phyloP scores from a whole-genome alignment of 768 basidiomycete species.

The Russula olivacea region DNA sequence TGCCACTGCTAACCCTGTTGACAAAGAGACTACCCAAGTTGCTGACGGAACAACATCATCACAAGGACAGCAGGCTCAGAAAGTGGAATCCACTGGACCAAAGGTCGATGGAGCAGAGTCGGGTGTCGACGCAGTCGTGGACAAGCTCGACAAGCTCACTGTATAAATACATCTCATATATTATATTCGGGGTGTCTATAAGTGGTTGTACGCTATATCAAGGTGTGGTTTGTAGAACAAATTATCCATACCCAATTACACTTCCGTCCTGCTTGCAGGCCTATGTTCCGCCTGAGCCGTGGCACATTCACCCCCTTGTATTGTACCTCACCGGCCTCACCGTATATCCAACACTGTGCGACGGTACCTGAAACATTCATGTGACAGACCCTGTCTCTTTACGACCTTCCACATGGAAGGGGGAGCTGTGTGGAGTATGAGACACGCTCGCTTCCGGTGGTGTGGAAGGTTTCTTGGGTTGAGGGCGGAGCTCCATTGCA shows the following conservation, averaged over 20 bases:
- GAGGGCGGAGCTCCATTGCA: conserved; percentile 56
- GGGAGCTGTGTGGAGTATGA: conserved; percentile 2
- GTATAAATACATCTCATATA: conserved; percentile 30
- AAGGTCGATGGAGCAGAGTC: conserved; percentile 19
- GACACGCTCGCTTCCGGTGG: conserved; percentile 25
- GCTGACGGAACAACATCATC: neutral
- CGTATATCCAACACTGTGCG: neutral
- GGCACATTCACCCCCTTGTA: neutral
- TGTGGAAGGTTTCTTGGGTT: conserved; percentile 36
- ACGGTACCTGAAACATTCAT: conserved; percentile 6
- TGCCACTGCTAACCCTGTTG: conserved; percentile 20
- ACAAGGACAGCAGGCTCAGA: conserved; percentile 26
- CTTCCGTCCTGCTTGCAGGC: neutral
- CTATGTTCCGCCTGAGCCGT: neutral
- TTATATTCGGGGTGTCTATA: conserved; percentile 20
- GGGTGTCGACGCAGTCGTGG: conserved; percentile 38
- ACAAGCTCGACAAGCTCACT: conserved; percentile 51
- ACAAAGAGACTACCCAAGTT: neutral
- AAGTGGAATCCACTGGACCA: conserved; percentile 7
- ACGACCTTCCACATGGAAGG: conserved; percentile 6
- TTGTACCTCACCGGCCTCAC: neutral
- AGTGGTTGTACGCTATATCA: conserved; percentile 19
- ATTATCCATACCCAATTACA: conserved; percentile 4
- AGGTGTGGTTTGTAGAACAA: conserved; percentile 1
- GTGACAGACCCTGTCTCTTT: conserved; percentile 14